Percentiles rank a stretch among this genome's conserved stretches.
These are phyloP conservation scores for Plasmopara muralis DNA, from an alignment of 352 stramenopile genomes.

Conservation along the genomic window DNA sequence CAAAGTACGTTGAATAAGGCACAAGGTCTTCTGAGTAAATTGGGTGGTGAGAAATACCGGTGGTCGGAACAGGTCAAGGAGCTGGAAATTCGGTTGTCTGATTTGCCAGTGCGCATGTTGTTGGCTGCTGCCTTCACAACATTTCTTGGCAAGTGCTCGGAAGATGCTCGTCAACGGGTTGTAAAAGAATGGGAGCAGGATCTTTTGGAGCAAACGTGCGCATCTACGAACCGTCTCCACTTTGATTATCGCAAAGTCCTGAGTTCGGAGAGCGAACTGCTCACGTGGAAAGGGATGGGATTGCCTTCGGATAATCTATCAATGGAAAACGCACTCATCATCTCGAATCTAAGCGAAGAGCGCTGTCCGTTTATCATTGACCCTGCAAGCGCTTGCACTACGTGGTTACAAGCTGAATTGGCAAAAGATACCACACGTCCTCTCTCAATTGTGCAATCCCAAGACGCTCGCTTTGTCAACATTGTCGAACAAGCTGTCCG, in stretches of 20 bases:
- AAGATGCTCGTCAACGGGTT: conserved; percentile 76
- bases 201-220: conserved; percentile 35
- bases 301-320: conserved; percentile 89
- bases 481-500: conserved; percentile 91
- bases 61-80: conserved; percentile 89
- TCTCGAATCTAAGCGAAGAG: conserved; percentile 64
- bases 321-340: conserved; percentile 92
- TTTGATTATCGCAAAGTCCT: conserved; percentile 88
- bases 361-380: conserved; percentile 94
- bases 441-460: conserved; percentile 81
- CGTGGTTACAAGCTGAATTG: conserved; percentile 89
- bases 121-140: conserved; percentile 89
- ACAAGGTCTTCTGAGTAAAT: conserved; percentile 83
- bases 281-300: conserved; percentile 91
- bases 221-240: conserved; percentile 18
- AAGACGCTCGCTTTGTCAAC: conserved; percentile 86
- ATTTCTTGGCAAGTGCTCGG: conserved; percentile 89
- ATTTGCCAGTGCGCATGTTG: conserved; percentile 87
- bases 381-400: conserved; percentile 79
- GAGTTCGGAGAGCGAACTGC: conserved; percentile 88
- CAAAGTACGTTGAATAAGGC: conserved; percentile 90
- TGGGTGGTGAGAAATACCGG: conserved; percentile 87
- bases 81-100: conserved; percentile 63
- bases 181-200: conserved; percentile 77
- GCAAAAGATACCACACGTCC: conserved; percentile 76